Base-by-base conservation (phyloP, 306 rosid species). In the Carpinus viminea region DNA sequence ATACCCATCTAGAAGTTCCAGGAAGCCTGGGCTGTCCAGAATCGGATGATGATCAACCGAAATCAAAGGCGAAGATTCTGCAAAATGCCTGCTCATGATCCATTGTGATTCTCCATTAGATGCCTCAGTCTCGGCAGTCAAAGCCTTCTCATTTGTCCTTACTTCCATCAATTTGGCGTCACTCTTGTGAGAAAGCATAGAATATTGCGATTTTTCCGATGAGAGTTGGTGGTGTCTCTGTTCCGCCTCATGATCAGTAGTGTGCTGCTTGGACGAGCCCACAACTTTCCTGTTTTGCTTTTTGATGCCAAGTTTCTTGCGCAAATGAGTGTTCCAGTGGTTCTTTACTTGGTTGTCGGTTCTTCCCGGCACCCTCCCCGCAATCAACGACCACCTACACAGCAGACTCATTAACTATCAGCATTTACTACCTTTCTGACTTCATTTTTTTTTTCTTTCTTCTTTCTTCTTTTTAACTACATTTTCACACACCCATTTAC, bases 311-410 rank as follows among this genome's bases (percentile, higher is more conserved):
- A 81, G 81, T 77, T 76, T 84, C 76, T 76, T 84, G 73, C 76
- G 1, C 38, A 80, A 74, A 66, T 57, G 84, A 50, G 74, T 47
- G 70, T 80, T 76, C 87, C 87, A 84, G 72, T 84, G 74, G 61
- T 84, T 76, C 82, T 76, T 84, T 0, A 84, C 75, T 56, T 80
- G 82, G 34, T 76, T 84, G 70, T 80, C 87, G 18, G 84, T 84
- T 73, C 87, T 77, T 36, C 87, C 87, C 8, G 87, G 87, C 15
- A 84, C 71, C 24, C 87, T 45, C 1, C 81, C 84, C 9, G 87
- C 82, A 54, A 80, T 84, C 43, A 84, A 59, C 6, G 87, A 65
- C 87, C 87, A 84, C 79, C 87, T 84, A 21, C 51, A 52, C 38
- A n/a, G 17, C 38, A n/a, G 17, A n/a, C n/a, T 5, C 21, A 17